A percentile compares a stretch with the other conserved stretches of the same genome.
Evolutionary conservation across 1,284 basidiomycete genomes (phyloP).

Genomic region (Ceratobasidium sp.): DNA sequence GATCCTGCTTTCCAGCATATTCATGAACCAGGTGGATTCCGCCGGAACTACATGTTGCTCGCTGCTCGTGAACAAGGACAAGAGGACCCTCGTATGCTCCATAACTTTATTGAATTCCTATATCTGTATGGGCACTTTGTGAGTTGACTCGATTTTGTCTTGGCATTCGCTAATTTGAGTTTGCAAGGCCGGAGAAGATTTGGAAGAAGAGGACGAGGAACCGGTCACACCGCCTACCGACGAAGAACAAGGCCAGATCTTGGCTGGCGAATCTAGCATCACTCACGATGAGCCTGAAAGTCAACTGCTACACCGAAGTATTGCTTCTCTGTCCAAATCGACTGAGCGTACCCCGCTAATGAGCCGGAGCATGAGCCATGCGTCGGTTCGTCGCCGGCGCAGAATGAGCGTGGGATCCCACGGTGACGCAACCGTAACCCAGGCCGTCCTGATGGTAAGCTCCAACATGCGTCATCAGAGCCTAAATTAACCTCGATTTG

Average conservation of each 20-base stretch:
- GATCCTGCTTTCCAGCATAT: constrained; percentile 88
- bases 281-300: constrained; percentile 41
- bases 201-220: constrained; percentile 85
- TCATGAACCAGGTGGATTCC: constrained; percentile 93
- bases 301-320: constrained; percentile 37
- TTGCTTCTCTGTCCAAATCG: constrained; percentile 41
- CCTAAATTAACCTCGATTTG: constrained; percentile 30
- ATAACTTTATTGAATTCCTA: constrained; percentile 93
- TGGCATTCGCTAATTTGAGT: constrained; percentile 23
- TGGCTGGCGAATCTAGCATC: constrained; percentile 19
- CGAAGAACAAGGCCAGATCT: constrained; percentile 61
- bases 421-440: constrained; percentile 88
- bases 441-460: constrained; percentile 90
- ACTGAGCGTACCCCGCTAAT: constrained; percentile 34
- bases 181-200: constrained; percentile 90
- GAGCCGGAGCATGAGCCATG: constrained; percentile 42
- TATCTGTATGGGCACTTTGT: constrained; percentile 95
- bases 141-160: constrained; percentile 58
- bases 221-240: constrained; percentile 60
- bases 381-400: constrained; percentile 39
- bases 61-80: constrained; percentile 76
- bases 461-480: constrained; percentile 23
- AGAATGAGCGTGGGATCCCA: constrained; percentile 63
- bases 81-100: constrained; percentile 74
- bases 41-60: constrained; percentile 84